Conservation (phyloP, 371 early-diverging fungal genomes). For the Choanephora cucurbitarum region DNA sequence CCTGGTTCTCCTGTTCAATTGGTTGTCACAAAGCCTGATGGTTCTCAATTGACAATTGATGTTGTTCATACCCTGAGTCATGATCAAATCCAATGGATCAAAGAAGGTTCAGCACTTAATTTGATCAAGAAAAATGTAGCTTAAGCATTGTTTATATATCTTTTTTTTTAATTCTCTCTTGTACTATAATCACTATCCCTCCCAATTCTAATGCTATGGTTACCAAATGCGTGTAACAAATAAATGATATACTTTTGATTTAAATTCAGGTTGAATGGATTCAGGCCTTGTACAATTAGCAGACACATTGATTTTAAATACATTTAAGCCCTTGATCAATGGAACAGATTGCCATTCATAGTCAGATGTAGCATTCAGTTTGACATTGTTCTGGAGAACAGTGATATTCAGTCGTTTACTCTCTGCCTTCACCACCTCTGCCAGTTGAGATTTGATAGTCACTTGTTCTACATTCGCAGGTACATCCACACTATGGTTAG, state of each 20-base stretch:
- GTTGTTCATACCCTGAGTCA: conserved; percentile 90
- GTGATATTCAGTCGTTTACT: conserved; percentile 27
- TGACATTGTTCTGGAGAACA: conserved; percentile 37
- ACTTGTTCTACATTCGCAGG: conserved; percentile 28
- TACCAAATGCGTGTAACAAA: conserved; percentile 41
- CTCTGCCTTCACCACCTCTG: conserved; percentile 23
- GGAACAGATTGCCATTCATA: conserved; percentile 28
- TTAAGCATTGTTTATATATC: background rate
- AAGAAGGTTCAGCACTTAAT: conserved; percentile 90
- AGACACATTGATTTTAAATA: conserved; percentile 37
- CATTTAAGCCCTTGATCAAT: conserved; percentile 32
- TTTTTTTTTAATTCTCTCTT: no score
- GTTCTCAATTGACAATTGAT: conserved; percentile 58
- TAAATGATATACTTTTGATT: conserved; percentile 39
- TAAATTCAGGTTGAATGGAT: conserved; percentile 30
- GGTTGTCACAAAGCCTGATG: conserved; percentile 56
- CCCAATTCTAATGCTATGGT: no score
- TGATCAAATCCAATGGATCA: conserved; percentile 94
- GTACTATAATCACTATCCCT: no score
- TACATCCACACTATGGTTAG: conserved; percentile 36
- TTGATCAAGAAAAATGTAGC: conserved; percentile 43
- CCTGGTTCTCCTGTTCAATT: conserved; percentile 65
- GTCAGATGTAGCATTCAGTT: conserved; percentile 23
- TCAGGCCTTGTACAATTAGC: conserved; percentile 37
- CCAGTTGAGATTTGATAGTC: conserved; percentile 27